phyloP scores from a whole-genome alignment of 2,329 filamentous ascomycete genomes.

The Cytospora schulzeri region DNA sequence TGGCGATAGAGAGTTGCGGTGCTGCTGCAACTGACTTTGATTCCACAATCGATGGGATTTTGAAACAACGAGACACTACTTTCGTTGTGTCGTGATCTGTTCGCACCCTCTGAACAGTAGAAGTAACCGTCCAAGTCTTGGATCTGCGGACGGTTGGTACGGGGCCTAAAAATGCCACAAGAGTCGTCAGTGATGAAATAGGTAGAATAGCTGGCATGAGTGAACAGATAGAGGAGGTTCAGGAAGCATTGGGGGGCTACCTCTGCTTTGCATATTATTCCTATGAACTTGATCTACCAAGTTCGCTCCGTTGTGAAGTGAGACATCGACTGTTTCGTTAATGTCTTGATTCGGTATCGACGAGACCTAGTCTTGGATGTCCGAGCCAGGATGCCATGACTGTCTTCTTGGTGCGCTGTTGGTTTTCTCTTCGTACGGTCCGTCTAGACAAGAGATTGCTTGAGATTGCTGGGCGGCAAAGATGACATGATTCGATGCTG shows the following conservation, averaged over 20 bases:
- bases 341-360: not conserved
- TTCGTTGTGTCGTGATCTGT: not conserved
- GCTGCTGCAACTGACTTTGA: not conserved
- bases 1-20: not conserved
- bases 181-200: not conserved
- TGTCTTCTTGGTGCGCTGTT: not conserved
- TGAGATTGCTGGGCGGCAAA: too few species aligned
- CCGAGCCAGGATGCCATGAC: not conserved
- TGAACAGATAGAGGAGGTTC: not conserved
- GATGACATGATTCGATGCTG: not conserved
- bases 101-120: constrained; percentile 19
- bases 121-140: constrained; percentile 12
- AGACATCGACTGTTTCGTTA: not conserved
- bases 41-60: not conserved
- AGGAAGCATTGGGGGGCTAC: not conserved
- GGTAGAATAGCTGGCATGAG: not conserved
- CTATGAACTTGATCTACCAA: too few species aligned
- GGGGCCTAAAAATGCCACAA: not conserved
- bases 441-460: not conserved
- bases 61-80: not conserved
- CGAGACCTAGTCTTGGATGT: constrained; percentile 10
- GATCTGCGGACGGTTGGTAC: not conserved
- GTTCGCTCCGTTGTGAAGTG: not conserved
- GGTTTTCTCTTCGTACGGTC: not conserved
- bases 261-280: not conserved